Evolutionary conservation across 2,329 filamentous ascomycete species (phyloP).

Genomic region (Exophiala sideris): DNA sequence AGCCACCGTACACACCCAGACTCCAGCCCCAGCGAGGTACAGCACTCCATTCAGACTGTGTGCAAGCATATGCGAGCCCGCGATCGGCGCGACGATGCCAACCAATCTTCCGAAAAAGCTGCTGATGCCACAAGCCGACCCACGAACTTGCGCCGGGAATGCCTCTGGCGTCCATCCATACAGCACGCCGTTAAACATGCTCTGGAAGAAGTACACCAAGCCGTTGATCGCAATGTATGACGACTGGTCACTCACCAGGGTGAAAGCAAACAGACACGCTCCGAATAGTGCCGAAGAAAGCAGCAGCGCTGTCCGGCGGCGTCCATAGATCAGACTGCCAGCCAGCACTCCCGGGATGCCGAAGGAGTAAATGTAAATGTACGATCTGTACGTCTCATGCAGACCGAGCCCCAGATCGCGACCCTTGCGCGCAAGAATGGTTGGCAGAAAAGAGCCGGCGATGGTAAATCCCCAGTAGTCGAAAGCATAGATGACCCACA

Average conservation of each 20-base stretch:
- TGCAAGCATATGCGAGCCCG: slow-evolving; percentile 46
- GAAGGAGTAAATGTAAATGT: slow-evolving; percentile 36
- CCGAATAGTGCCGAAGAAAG: slow-evolving; percentile 42
- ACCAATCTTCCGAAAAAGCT: slow-evolving; percentile 59
- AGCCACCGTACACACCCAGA: slow-evolving; percentile 27
- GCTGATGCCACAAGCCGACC: slow-evolving; percentile 54
- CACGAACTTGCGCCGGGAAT: slow-evolving; percentile 51
- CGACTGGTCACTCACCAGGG: slow-evolving; percentile 43
- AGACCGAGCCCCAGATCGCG: slow-evolving; percentile 25
- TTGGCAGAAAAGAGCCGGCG: slow-evolving; percentile 41
- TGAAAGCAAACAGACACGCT: slow-evolving; percentile 44
- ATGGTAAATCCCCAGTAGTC: slow-evolving; percentile 29
- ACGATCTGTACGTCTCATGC: slow-evolving; percentile 33
- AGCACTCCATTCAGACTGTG: slow-evolving; percentile 49
- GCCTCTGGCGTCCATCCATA: slow-evolving; percentile 53
- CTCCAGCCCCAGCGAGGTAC: slow-evolving; percentile 50
- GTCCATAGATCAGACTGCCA: slow-evolving; percentile 44
- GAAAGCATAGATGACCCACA: slow-evolving; percentile 52
- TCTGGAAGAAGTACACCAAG: slow-evolving; percentile 53
- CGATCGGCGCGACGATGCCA: slow-evolving; percentile 56
- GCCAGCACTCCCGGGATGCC: slow-evolving; percentile 36
- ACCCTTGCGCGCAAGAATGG: slow-evolving; percentile 33
- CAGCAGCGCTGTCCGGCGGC: slow-evolving; percentile 46
- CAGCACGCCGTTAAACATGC: slow-evolving; percentile 51
- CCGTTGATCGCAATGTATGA: slow-evolving; percentile 49